A percentile compares a stretch with the other conserved stretches of the same genome.
These are phyloP conservation scores for Neonectria ditissima DNA, from an alignment of 2,329 filamentous ascomycete genomes.

Conservation along the genomic window DNA sequence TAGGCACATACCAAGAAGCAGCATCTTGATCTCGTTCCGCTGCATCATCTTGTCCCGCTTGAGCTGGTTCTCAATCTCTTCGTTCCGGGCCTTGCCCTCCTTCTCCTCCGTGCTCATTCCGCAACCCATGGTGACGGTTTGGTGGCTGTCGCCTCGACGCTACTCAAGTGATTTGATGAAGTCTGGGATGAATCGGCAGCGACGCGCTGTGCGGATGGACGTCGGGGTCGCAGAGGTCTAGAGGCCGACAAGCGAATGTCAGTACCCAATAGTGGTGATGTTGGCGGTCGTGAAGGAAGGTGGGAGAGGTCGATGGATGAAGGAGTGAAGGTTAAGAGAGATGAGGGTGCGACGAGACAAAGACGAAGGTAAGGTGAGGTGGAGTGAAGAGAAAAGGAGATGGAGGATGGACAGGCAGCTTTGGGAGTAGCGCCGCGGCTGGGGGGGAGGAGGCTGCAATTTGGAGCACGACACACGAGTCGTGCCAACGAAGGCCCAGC, in stretches of 20 bases:
- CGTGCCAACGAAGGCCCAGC: constrained; percentile 47
- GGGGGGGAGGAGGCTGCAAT: constrained; percentile 46
- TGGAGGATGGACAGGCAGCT: constrained; percentile 43
- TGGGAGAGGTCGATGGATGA: constrained; percentile 33
- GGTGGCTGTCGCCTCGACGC: constrained; percentile 36
- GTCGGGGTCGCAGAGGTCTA: constrained; percentile 37
- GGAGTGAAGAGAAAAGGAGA: constrained; percentile 48
- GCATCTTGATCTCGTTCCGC: constrained; percentile 99
- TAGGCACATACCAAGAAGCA: constrained; percentile 81
- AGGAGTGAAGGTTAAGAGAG: constrained; percentile 38
- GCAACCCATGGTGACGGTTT: constrained; percentile 89
- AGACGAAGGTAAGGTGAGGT: constrained; percentile 42
- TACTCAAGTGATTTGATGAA: constrained; percentile 27
- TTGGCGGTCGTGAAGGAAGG: constrained; percentile 38
- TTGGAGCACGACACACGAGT: constrained; percentile 48
- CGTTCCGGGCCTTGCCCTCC: constrained; percentile 99
- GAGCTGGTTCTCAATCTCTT: constrained; percentile 99
- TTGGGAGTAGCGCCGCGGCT: constrained; percentile 45
- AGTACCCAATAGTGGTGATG: constrained; percentile 34
- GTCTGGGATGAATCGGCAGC: constrained; percentile 29
- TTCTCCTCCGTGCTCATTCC: constrained; percentile 99
- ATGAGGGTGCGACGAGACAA: constrained; percentile 39
- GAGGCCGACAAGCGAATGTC: constrained; percentile 27
- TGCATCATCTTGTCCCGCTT: constrained; percentile 99
- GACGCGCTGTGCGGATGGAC: constrained; percentile 34